A percentile compares a stretch with the other conserved stretches of the same genome.
Conservation (phyloP, 2,329 filamentous ascomycete genomes). For the Diaporthe eres region DNA sequence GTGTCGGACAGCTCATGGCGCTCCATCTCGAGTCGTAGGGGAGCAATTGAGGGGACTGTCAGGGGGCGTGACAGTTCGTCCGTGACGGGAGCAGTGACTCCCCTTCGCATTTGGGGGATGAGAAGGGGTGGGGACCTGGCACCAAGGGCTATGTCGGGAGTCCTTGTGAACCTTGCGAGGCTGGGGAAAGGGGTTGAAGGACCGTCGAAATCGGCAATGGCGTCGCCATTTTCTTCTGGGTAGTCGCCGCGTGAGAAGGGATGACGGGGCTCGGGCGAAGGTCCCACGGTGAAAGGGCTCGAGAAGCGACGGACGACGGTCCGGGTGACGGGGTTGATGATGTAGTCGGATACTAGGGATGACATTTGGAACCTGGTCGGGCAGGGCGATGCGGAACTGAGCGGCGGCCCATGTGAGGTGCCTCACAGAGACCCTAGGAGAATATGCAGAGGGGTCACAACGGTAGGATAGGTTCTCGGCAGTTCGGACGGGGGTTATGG, state of each 20-base stretch:
- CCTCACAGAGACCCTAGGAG: constrained; percentile 17
- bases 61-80: constrained; percentile 23
- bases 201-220: constrained; percentile 45
- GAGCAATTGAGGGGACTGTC: constrained; percentile 32
- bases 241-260: constrained; percentile 37
- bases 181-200: constrained; percentile 34
- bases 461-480: constrained; percentile 25
- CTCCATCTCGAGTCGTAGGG: constrained; percentile 38
- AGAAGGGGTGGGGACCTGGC: constrained; percentile 41
- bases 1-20: constrained; percentile 43
- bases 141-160: constrained; percentile 40
- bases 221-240: constrained; percentile 43
- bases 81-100: constrained; percentile 18
- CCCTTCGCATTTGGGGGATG: constrained; percentile 39
- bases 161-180: constrained; percentile 44
- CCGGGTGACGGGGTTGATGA: constrained; percentile 76
- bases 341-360: constrained; percentile 74
- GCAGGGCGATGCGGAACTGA: constrained; percentile 24
- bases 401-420: constrained; percentile 23
- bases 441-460: not conserved
- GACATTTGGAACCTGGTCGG: constrained; percentile 61
- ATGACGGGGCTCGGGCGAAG: constrained; percentile 52
- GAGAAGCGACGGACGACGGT: constrained; percentile 74
- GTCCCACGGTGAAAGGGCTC: constrained; percentile 50
- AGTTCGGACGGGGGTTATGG: constrained; percentile 20